A percentile compares a stretch with the other conserved stretches of the same genome.
Evolutionary conservation across 768 basidiomycete genomes (phyloP).

Genomic region (Tricholoma terreum): DNA sequence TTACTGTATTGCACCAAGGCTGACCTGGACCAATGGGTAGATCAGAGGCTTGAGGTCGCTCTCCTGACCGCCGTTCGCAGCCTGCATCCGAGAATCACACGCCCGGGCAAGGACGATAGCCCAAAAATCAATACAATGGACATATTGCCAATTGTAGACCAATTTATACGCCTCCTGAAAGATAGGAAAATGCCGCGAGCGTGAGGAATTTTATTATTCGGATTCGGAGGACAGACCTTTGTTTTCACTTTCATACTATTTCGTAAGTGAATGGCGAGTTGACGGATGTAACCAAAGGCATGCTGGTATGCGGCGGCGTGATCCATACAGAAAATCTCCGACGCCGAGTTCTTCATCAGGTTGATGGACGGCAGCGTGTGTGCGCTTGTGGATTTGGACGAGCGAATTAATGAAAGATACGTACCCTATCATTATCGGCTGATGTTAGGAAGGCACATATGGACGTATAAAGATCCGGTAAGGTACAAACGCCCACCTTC

Average conservation of each 20-base stretch:
- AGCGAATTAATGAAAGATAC: conserved; percentile 85
- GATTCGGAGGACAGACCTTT: conserved; percentile 48
- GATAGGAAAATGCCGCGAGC: conserved; percentile 10
- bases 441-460: not conserved
- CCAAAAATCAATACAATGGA: conserved; percentile 97
- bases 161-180: conserved; percentile 83
- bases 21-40: conserved; percentile 93
- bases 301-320: conserved; percentile 82
- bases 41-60: conserved; percentile 86
- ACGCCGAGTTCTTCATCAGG: conserved; percentile 96
- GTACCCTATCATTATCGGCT: conserved; percentile 51
- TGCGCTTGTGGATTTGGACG: conserved; percentile 78
- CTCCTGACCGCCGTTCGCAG: conserved; percentile 51
- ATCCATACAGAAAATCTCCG: conserved; percentile 83
- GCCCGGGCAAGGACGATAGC: conserved; percentile 80
- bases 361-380: conserved; percentile 91
- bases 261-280: conserved; percentile 88
- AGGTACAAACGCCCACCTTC: conserved; percentile 53
- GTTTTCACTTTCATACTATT: conserved; percentile 88
- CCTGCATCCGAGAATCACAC: conserved; percentile 59
- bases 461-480: not conserved
- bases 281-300: conserved; percentile 93
- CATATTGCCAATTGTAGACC: conserved; percentile 99
- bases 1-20: conserved; percentile 89
- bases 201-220: not conserved